Evolutionary conservation across 2,329 filamentous ascomycete species (phyloP).

Genomic region (Pseudopyrenochaeta lycopersici): DNA sequence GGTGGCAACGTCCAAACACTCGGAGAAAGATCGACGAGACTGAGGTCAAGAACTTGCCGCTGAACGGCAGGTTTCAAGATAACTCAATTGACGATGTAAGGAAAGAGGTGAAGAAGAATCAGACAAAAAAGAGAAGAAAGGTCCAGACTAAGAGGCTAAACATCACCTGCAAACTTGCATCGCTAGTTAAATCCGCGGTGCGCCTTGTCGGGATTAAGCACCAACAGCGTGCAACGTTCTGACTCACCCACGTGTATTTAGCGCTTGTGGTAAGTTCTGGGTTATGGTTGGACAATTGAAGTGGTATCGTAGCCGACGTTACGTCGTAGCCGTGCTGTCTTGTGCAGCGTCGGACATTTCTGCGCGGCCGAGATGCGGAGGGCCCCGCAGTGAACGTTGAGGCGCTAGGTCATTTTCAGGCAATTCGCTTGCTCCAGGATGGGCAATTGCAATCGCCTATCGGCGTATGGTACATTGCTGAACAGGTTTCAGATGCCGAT

Average conservation of each 20-base stretch:
- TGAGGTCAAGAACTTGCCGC: neutral
- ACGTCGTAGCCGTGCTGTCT: neutral
- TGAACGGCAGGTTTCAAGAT: slow-evolving; percentile 3
- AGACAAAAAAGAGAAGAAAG: slow-evolving; percentile 9
- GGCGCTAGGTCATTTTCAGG: neutral
- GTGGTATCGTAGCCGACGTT: slow-evolving; percentile 1
- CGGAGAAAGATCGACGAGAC: neutral
- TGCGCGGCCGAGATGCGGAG: slow-evolving; percentile 12
- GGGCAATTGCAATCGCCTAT: too few species aligned
- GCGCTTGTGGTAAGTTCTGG: neutral
- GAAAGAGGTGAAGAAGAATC: slow-evolving; percentile 13
- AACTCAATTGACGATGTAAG: neutral
- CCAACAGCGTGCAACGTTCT: neutral
- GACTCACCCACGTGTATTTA: slow-evolving; percentile 13
- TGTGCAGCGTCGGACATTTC: neutral
- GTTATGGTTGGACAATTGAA: slow-evolving; percentile 2
- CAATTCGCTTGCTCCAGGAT: neutral
- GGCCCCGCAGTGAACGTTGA: neutral
- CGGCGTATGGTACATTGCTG: too few species aligned
- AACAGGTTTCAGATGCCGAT: too few species aligned
- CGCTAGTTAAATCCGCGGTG: slow-evolving; percentile 17
- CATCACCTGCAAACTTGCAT: slow-evolving; percentile 5
- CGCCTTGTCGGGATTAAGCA: slow-evolving; percentile 15
- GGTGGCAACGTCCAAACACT: neutral
- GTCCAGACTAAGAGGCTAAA: slow-evolving; percentile 11